Base-by-base conservation (phyloP, 306 rosid species). In the Pyrus communis region DNA sequence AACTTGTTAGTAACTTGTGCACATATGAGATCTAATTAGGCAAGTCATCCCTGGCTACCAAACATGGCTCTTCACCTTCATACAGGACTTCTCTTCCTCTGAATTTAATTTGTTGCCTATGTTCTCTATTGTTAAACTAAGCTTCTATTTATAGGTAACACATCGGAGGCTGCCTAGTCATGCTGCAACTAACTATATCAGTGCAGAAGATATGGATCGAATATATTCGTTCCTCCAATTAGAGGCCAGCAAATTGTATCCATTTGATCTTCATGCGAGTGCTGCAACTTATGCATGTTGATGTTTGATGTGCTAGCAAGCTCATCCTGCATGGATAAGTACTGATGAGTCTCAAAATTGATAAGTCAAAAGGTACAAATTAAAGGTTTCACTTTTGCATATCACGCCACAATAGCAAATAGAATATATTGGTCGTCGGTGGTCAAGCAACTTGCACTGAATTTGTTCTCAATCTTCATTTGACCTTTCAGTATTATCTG, bases 41-140 rank as follows among this genome's bases (percentile, higher is more conserved):
- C 91, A 90, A 88, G 89, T 65, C 96, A 90, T 90, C 89, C 89
- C 84, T 89, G 93, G 91, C 91, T 89, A 82, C 35, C 59, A 82
- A 61, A 85, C 87, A 74, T 80, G 88, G 81, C 83, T 85, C 87
- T 87, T 83, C 62, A 85, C 88, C 91, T 87, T 84, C 91, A 89
- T 78, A 80, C 91, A 74, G 87, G 86, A 57, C 91, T 74, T 70
- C 85, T 85, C 87, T 87, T 84, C 83, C 81, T 78, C 49, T 54
- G 9, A 68, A n/a, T 23, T 38, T 38, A 31, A 35, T 8, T 11
- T 45, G 22, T 40, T 57, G 22, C 35, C 28, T 22, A 51, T 49
- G 19, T 18, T 51, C 65, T 75, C 46, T 51, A 51, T 7, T 38
- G 66, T 14, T n/a, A 28, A 58, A 57, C 71, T 59, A 19, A 59